Evolutionary conservation across 176 grass and related monocot genomes (phyloP).

Genomic region (Chrysopogon serrulatus): DNA sequence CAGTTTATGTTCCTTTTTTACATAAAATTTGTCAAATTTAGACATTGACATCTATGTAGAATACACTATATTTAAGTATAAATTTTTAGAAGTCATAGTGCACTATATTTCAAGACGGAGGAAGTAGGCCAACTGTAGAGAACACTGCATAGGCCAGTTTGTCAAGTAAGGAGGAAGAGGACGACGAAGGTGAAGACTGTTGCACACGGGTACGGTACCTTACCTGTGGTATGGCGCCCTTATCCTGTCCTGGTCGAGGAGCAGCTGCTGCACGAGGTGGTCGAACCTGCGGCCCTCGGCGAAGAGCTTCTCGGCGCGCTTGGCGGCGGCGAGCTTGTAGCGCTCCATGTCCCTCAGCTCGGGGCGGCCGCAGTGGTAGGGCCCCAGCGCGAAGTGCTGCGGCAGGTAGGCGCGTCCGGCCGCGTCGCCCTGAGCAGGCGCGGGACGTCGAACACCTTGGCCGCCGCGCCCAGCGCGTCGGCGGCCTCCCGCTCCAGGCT

Average conservation of each 20-base stretch:
- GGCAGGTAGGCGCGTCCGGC: slow-evolving; percentile 64
- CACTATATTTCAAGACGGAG: no score
- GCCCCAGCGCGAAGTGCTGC: slow-evolving; percentile 74
- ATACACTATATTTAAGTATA: no score
- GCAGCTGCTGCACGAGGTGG: slow-evolving; percentile 50
- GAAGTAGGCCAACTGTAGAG: no score
- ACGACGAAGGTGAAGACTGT: no score
- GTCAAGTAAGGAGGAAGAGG: no score
- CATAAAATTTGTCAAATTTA: no score
- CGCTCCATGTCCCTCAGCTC: slow-evolving; percentile 91
- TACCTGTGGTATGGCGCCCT: slow-evolving; percentile 69
- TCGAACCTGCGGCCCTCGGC: slow-evolving; percentile 36
- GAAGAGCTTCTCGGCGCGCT: slow-evolving; percentile 75
- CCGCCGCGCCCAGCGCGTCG: slow-evolving; percentile 43
- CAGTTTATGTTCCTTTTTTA: no score
- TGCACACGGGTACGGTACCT: no score
- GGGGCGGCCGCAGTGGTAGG: slow-evolving; percentile 60
- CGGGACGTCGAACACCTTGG: slow-evolving; percentile 67
- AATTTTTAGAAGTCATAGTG: no score
- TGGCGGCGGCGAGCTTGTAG: slow-evolving; percentile 75
- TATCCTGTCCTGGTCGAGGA: slow-evolving; percentile 32
- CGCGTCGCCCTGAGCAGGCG: slow-evolving; percentile 26
- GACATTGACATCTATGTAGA: no score
- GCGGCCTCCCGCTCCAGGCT: slow-evolving; percentile 41
- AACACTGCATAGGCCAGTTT: no score